phyloP scores from a whole-genome alignment of 768 basidiomycete species.

The Favolaschia claudopus region DNA sequence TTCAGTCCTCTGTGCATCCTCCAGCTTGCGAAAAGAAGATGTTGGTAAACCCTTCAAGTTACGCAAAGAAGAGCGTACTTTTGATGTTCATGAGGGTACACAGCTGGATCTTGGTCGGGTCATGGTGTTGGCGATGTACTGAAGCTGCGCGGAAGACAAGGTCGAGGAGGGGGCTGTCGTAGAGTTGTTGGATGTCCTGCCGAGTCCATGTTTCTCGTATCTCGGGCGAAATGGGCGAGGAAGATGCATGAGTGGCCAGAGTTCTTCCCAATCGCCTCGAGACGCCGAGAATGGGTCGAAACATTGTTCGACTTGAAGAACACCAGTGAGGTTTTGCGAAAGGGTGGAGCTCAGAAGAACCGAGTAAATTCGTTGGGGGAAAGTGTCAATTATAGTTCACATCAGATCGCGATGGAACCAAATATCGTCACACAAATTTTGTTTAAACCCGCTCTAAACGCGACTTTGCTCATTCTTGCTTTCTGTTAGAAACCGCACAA shows the following conservation, averaged over 20 bases:
- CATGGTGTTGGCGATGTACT: constrained; percentile 86
- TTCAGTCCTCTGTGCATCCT: constrained; percentile 96
- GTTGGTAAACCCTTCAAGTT: constrained; percentile 32
- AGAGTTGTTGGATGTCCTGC: constrained; percentile 84
- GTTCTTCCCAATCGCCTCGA: constrained; percentile 48
- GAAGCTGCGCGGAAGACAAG: constrained; percentile 87
- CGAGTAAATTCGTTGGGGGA: too few species aligned
- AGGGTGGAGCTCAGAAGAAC: background rate
- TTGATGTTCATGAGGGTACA: constrained; percentile 99
- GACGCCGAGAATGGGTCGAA: constrained; percentile 41
- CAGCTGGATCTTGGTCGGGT: constrained; percentile 90
- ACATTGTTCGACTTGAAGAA: constrained; percentile 50
- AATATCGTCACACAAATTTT: too few species aligned
- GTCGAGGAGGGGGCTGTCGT: constrained; percentile 85
- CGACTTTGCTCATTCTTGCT: too few species aligned
- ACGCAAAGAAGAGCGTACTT: constrained; percentile 61
- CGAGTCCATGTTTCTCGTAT: constrained; percentile 74
- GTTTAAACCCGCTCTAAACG: too few species aligned
- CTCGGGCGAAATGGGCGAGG: constrained; percentile 34
- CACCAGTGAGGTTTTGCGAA: background rate
- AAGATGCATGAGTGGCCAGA: constrained; percentile 72
- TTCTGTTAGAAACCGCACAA: too few species aligned
- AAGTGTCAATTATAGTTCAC: too few species aligned
- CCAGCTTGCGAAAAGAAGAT: constrained; percentile 64
- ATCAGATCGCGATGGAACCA: too few species aligned